Evolutionary conservation across 495 filamentous ascomycete species (phyloP).

Genomic region (Cairneyella variabilis): DNA sequence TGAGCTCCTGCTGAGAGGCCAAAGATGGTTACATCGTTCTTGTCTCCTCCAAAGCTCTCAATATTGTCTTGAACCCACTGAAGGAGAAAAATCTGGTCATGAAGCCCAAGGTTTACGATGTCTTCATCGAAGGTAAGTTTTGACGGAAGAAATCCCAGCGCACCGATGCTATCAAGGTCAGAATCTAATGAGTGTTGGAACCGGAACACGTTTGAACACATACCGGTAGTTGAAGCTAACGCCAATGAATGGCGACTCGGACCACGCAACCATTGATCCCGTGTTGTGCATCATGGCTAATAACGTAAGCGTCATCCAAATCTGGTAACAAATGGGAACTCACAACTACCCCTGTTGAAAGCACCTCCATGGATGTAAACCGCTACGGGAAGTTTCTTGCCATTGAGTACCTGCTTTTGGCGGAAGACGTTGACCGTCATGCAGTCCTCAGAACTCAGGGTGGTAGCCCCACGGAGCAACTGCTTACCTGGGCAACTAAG

Average conservation of each 20-base stretch:
- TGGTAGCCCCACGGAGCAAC: slow-evolving; percentile 5
- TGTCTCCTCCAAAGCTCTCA: slow-evolving; percentile 57
- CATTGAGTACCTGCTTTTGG: slow-evolving; percentile 16
- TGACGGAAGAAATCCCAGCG: slow-evolving; percentile 63
- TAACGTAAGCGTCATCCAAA: slow-evolving; percentile 28
- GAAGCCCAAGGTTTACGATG: slow-evolving; percentile 60
- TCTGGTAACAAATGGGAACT: slow-evolving; percentile 36
- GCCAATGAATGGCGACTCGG: slow-evolving; percentile 47
- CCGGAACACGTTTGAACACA: not conserved
- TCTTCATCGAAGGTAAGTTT: slow-evolving; percentile 47
- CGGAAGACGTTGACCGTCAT: slow-evolving; percentile 44
- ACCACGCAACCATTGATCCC: slow-evolving; percentile 41
- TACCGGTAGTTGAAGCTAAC: slow-evolving; percentile 59
- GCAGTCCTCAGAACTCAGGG: slow-evolving; percentile 39
- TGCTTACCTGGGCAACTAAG: slow-evolving; percentile 18
- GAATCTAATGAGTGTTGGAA: slow-evolving; percentile 13
- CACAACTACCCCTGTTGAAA: slow-evolving; percentile 43
- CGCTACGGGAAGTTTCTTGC: slow-evolving; percentile 50
- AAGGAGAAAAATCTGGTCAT: slow-evolving; percentile 60
- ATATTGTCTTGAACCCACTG: slow-evolving; percentile 64
- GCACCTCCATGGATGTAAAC: slow-evolving; percentile 54
- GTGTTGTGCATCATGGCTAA: slow-evolving; percentile 26
- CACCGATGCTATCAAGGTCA: slow-evolving; percentile 43
- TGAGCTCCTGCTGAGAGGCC: slow-evolving; percentile 64
- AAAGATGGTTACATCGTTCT: slow-evolving; percentile 57